Base-by-base conservation (phyloP, 73 alveolate genomes). In the Symbiodinium pilosum region DNA sequence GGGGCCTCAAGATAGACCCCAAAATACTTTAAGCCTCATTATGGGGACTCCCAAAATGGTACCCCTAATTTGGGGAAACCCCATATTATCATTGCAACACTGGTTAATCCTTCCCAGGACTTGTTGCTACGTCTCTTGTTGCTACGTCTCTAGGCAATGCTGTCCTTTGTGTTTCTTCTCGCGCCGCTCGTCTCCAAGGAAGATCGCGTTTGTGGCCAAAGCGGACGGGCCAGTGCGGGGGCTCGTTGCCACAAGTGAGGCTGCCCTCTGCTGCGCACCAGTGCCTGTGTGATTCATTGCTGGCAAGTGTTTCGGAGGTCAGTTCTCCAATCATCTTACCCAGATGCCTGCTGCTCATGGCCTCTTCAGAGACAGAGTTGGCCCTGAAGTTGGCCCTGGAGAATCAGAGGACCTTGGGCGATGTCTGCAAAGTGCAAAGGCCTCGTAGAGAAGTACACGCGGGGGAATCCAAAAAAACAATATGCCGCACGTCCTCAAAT, bases 141-240 rank as follows among this genome's bases (percentile, higher is more conserved):
- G 16, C 12, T n/a, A 54, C 73, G 4, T n/a, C 26, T n/a, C 32
- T 24, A 54, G 73, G n/a, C n/a, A n/a, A n/a, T n/a, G n/a, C n/a
- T n/a, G n/a, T n/a, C n/a, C n/a, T n/a, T n/a, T n/a, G n/a, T n/a
- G n/a, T n/a, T n/a, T n/a, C n/a, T n/a, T n/a, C n/a, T n/a, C n/a
- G n/a, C n/a, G n/a, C n/a, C n/a, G n/a, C n/a, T 14, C 32, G 32
- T 54, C 32, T 54, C 8, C 73, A 26, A 54, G 81, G 81, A 64
- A n/a, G 18, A 64, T 64, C 39, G 81, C 81, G 21, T 28, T 24
- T n/a, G 81, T 64, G 41, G 81, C 81, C 21, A 64, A 64, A n/a
- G 81, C 24, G 38, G 38, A 64, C 30, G 81, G 81, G 38, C 81
- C 81, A 64, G 81, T 64, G 81, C 81, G 81, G 12, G 81, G 81